Evolutionary conservation across 1,284 basidiomycete species (phyloP), one percentile per base, ranked within the genome.

Genomic region (Pyrrhoderma noxium): DNA sequence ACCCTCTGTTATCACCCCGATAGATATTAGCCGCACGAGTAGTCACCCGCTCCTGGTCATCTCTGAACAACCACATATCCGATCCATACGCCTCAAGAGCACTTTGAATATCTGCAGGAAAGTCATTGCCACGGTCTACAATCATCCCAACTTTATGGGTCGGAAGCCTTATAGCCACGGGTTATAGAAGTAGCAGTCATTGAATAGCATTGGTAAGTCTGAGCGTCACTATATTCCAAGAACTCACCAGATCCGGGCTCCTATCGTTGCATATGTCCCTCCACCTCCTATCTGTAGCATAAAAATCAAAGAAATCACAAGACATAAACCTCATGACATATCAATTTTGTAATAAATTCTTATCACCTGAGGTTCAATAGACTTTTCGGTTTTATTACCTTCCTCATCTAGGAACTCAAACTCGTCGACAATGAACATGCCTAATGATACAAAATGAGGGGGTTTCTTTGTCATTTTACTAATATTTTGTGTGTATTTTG

Each of bases 351-450:
- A n/a, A 11, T 13, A 3, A 49, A 8, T 19, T 34, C n/a, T 21
- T 56, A 70, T 67, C 70, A 65, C 82, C 76, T 84, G 79, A 21
- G 77, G 66, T 14, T 71, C 63, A 25, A 72, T 57, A 23, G 63
- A 69, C 64, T 63, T 68, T 36, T 65, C 75, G 25, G 69, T 77
- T 0, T 74, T 72, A 1, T 69, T 67, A 11, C 82, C 85, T 19
- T 75, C 61, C 27, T 72, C 70, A 59, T 85, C 80, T 34, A 69
- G 61, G 60, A 79, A 85, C 18, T 76, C 71, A 60, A 92, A 86
- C 56, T 87, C 77, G 65, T 94, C 92, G 57, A 94, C 80, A 58
- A 94, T 93, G 68, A 93, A 92, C 82, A 92, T 83, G n/a, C 91
- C 92, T 19, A 89, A 67, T 38, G 82, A 80, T 14, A 77, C 77